These are phyloP conservation scores for Trametes cinnabarina DNA, from an alignment of 768 basidiomycete genomes.

Conservation along the genomic window DNA sequence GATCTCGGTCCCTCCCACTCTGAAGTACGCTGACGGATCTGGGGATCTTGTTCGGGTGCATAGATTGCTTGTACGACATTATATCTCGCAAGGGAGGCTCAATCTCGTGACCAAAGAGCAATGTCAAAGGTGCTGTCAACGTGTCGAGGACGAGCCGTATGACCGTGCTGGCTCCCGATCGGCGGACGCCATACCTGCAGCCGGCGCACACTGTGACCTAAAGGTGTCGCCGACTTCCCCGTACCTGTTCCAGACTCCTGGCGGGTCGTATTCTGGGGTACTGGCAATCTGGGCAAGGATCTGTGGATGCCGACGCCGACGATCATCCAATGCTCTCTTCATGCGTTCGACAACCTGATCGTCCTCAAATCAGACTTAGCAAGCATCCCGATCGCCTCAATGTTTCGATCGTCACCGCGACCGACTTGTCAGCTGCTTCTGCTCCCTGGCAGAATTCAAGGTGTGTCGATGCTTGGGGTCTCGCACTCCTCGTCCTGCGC, in stretches of 20 bases:
- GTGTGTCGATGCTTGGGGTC: too few species aligned
- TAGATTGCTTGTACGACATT: not conserved
- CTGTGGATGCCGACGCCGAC: not conserved
- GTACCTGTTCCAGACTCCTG: not conserved
- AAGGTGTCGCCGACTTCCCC: not conserved
- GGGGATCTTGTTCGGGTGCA: conserved; percentile 14
- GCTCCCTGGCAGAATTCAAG: not conserved
- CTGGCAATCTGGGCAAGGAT: conserved; percentile 7
- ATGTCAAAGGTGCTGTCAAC: not conserved
- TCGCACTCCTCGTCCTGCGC: too few species aligned
- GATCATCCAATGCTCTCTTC: not conserved
- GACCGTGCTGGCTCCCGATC: not conserved
- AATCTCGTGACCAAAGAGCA: not conserved
- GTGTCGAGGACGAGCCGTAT: not conserved
- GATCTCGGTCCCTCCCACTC: conserved; percentile 13
- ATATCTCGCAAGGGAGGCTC: not conserved
- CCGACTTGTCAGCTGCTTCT: not conserved
- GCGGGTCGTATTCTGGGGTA: conserved; percentile 3
- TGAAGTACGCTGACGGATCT: conserved; percentile 1
- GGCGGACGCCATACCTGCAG: not conserved
- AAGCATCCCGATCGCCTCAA: not conserved
- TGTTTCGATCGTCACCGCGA: not conserved
- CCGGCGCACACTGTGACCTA: not conserved
- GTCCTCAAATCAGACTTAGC: not conserved
- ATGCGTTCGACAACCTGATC: not conserved